phyloP scores from a whole-genome alignment of 225 moss, liverwort and hornwort genomes.

The Bryoerythrophyllum caledonicum region DNA sequence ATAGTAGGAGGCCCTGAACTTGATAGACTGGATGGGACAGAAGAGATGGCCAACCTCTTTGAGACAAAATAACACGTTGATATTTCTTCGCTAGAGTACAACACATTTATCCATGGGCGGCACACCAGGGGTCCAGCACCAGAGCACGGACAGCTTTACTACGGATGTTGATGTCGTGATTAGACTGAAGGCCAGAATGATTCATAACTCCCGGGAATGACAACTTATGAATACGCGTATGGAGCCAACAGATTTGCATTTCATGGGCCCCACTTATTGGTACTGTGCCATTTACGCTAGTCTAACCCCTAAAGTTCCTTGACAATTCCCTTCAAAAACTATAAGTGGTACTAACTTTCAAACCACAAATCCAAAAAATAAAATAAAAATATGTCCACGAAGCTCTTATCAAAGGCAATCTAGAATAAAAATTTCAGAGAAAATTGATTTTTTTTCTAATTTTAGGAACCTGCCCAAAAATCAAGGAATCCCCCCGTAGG shows the following conservation, averaged over 20 bases:
- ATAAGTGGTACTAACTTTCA: no score
- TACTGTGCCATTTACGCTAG: background rate
- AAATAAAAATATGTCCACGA: no score
- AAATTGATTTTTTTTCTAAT: no score
- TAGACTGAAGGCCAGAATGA: background rate
- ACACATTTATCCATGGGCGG: constrained; percentile 12
- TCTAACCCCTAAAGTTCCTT: no score
- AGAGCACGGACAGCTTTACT: background rate
- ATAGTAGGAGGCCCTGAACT: background rate
- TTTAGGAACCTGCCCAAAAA: no score
- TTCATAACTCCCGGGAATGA: background rate
- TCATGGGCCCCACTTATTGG: constrained; percentile 5
- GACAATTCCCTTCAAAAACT: no score
- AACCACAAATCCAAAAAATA: no score
- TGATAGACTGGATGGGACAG: background rate
- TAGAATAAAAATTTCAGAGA: no score
- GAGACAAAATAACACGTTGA: background rate
- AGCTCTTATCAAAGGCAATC: no score
- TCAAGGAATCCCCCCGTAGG: no score
- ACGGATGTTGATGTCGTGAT: background rate
- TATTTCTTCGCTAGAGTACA: background rate
- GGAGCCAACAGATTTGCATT: constrained; percentile 11
- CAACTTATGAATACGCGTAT: background rate
- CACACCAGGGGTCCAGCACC: constrained; percentile 5
- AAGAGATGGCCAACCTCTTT: background rate